Evolutionary conservation across 192 early-diverging fungal genomes (phyloP), one percentile per base, ranked within the genome.

Genomic region (Allomyces macrogynus): DNA sequence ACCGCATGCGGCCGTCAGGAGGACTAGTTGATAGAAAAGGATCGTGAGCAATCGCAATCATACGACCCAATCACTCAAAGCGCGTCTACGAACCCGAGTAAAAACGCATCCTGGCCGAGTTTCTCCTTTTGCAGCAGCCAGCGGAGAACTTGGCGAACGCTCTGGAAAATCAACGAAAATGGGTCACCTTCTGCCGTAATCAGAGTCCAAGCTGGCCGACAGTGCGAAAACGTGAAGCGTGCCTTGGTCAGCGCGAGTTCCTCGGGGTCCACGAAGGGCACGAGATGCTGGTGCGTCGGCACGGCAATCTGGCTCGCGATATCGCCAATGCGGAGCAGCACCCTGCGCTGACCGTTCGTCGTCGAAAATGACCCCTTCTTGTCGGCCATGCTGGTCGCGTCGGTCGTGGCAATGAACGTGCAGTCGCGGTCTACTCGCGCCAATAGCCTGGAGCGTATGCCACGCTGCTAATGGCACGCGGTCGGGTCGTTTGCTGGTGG

Each of bases 81-180:
- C 25, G 32, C 24, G 27, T 49, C 25, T 18, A 57, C 42, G 12
- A 72, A 77, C 75, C 86, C 87, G 43, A 87, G 78, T 63, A 91
- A 75, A 69, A 91, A 91, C 71, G 89, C 84, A 69, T 91, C 87
- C 76, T 91, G 89, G 5, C 83, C 78, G 12, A 89, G 74, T 64
- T 76, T 78, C 54, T 87, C 87, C 67, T 91, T 91, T 72, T 89
- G 84, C 79, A 89, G 87, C 75, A 91, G 88, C 89, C 89, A 81
- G n/a, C 73, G 67, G 43, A 81, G 65, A 67, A n/a, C 20, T 57
- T 57, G 32, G 7, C 32, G 32, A 40, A 8, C 7, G 32, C 32
- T 40, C 32, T 40, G 32, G 0, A 40, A 8, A 0, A 40, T 3
- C 32, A 40, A 8, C 32, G 32, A 4, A 4, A 40, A 40, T 7